Evolutionary conservation across 805 yeast species (phyloP), one percentile per base, ranked within the genome.

Genomic region (Zygosaccharomyces bailii): DNA sequence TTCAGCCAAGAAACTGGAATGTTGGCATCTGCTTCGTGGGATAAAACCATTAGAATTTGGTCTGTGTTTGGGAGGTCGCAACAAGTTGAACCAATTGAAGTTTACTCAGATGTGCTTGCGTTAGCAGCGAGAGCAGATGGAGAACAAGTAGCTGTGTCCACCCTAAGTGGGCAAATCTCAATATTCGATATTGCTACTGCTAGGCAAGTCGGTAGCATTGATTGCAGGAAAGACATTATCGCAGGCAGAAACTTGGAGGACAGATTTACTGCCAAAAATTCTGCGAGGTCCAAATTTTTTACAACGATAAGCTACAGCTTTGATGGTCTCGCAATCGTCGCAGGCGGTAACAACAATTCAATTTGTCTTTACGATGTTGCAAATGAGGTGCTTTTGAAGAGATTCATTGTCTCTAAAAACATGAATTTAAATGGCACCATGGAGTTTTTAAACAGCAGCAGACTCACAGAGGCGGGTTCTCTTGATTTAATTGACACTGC

Each of bases 1-100:
- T 91, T 93, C 63, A 96, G 96, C 37, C 70, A 69, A 9, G 95
- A 89, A 57, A 85, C 80, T 48, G 74, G 80, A 39, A 73, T 81
- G 10, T 73, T 93, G 45, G 97, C 96, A 2, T 82, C 93, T 46
- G 95, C 96, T 1, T 84, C 95, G 17, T 93, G 99, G 99, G 99
- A 93, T 68, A 86, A 85, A 54, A 90, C 98, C 4, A 82, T 90
- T 13, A 74, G 99, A 54, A 73, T 93, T 8, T 93, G 99, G 99
- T 84, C 82, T 59, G 80, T 93, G 37, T 93, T 91, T 65, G 84
- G 90, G 10, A 78, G 99, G 57, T 73, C 87, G 0, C 91, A 85
- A 55, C 81, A 79, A 39, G 93, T 87, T 40, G 99, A 93, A 67
- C 98, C 98, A 6, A 79, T 93, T 54, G 88, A 85, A 56, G 79